These are phyloP conservation scores for Saccharomycopsis fodiens DNA, from an alignment of 805 yeast species.

Conservation along the genomic window DNA sequence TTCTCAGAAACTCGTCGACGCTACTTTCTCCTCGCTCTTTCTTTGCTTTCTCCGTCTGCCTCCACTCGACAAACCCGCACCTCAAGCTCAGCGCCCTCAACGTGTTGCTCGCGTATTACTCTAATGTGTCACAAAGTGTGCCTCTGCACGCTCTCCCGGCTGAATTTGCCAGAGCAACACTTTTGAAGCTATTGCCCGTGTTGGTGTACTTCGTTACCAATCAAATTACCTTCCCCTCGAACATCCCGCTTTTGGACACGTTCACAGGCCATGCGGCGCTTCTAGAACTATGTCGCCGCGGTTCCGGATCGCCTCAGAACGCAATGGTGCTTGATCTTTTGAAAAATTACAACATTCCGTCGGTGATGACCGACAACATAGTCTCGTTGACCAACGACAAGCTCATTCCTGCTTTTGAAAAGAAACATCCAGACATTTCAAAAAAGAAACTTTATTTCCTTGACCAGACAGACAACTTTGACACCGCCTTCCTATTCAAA, in stretches of 20 bases:
- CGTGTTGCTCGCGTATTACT: conserved; percentile 5
- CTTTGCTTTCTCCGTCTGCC: conserved; percentile 8
- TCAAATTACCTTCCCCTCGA: conserved; percentile 1
- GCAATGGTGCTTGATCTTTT: not conserved
- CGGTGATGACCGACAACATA: conserved; percentile 1
- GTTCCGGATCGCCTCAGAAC: not conserved
- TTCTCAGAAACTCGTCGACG: not conserved
- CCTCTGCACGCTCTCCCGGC: not conserved
- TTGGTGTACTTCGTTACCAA: conserved; percentile 5
- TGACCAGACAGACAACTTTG: not conserved
- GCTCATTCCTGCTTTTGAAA: conserved; percentile 1
- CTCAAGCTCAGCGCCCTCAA: conserved; percentile 9
- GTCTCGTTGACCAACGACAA: not conserved
- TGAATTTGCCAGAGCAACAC: not conserved
- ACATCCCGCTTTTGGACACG: conserved; percentile 6
- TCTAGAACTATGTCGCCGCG: conserved; percentile 2
- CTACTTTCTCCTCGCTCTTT: conserved; percentile 10
- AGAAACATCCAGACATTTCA: not conserved
- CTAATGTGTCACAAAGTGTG: not conserved
- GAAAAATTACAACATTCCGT: conserved; percentile 5
- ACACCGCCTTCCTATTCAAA: conserved; percentile 3
- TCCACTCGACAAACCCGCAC: conserved; percentile 12
- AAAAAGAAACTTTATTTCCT: not conserved
- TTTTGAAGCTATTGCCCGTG: conserved; percentile 14
- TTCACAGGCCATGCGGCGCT: conserved; percentile 7